phyloP scores from a whole-genome alignment of 495 filamentous ascomycete species.

The Bacidia rubella region DNA sequence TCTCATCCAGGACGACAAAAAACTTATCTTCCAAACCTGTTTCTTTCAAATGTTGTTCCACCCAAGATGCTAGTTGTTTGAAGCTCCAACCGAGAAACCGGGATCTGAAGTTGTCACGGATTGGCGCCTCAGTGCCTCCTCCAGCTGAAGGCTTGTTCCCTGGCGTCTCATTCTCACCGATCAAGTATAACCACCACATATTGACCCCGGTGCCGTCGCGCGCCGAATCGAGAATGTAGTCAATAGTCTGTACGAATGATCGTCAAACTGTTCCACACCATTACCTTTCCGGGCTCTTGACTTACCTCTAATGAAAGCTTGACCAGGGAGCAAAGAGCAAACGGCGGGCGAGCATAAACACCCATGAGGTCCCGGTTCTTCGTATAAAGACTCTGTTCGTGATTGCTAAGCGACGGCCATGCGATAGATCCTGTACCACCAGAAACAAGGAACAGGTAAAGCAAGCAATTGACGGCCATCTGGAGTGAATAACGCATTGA shows the following conservation, averaged over 20 bases:
- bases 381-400: too few species aligned
- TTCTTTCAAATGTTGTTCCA: constrained; percentile 1
- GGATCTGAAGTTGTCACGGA: constrained; percentile 1
- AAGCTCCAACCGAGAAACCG: constrained; percentile 2
- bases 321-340: constrained; percentile 2
- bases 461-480: too few species aligned
- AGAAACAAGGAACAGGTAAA: too few species aligned
- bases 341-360: constrained; percentile 4
- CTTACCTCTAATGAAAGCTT: constrained; percentile 2
- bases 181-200: constrained; percentile 7
- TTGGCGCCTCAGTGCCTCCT: constrained; percentile 2
- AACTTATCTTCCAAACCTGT: constrained; percentile 8
- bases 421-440: too few species aligned
- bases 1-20: constrained; percentile 7
- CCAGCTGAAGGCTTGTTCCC: constrained; percentile 1
- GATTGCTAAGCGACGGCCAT: too few species aligned
- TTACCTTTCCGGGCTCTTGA: not conserved
- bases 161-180: not conserved
- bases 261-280: not conserved
- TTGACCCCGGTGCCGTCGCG: constrained; percentile 7
- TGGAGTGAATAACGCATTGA: too few species aligned
- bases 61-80: constrained; percentile 2
- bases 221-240: constrained; percentile 5
- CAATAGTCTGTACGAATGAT: constrained; percentile 2
- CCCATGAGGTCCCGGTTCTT: too few species aligned